Percentiles rank a stretch among this genome's conserved stretches.
Evolutionary conservation across 148 eudicot species (phyloP).

Genomic region (Chenopodium formosanum): DNA sequence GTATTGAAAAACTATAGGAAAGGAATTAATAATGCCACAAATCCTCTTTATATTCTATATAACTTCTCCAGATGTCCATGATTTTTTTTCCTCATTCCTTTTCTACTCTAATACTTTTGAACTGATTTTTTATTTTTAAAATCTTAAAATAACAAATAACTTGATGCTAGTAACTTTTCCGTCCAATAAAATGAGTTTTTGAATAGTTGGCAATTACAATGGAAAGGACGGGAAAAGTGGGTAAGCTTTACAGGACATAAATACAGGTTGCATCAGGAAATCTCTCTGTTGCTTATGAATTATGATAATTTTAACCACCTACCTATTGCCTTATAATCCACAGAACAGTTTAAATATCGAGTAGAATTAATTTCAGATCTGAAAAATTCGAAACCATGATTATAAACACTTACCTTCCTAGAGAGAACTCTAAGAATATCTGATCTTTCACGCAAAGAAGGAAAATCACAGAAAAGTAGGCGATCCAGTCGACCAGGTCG

Average conservation of each 20-base stretch:
- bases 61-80: no score
- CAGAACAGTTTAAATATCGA: background rate
- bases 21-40: no score
- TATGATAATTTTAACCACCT: background rate
- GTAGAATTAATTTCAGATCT: background rate
- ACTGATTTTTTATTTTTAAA: no score
- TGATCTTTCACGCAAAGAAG: constrained; percentile 67
- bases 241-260: no score
- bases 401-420: constrained; percentile 52
- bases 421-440: constrained; percentile 89
- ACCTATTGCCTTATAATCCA: background rate
- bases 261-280: background rate
- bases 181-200: background rate
- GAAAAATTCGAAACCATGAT: background rate
- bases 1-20: no score
- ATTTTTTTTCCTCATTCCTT: no score
- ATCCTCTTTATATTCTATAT: no score
- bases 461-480: constrained; percentile 94
- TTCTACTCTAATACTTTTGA: no score
- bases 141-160: background rate
- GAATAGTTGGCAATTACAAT: background rate
- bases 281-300: background rate
- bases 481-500: constrained; percentile 98
- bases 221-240: background rate
- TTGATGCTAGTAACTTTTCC: background rate